phyloP scores from a whole-genome alignment of 768 basidiomycete species.

The Lactifluus piperatus region DNA sequence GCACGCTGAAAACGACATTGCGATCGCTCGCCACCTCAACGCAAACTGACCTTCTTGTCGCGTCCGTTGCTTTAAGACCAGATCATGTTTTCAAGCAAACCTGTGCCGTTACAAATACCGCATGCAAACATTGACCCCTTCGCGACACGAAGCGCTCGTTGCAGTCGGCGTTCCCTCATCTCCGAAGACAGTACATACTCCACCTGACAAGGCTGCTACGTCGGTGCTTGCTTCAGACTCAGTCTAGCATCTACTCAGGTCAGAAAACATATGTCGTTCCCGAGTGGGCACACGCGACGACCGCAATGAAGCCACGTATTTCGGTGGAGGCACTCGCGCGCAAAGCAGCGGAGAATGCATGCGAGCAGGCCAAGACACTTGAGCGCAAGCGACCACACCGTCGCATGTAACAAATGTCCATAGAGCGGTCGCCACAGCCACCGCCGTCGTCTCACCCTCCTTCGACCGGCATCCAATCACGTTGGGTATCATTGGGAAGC shows the following conservation, averaged over 20 bases:
- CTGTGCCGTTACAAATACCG: not conserved
- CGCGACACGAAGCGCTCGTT: constrained; percentile 15
- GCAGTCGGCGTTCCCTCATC: constrained; percentile 14
- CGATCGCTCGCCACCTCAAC: constrained; percentile 22
- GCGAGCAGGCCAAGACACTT: constrained; percentile 4
- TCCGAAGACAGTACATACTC: not conserved
- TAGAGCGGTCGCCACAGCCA: no score
- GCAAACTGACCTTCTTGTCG: constrained; percentile 14
- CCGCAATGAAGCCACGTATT: constrained; percentile 56
- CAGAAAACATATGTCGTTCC: constrained; percentile 48
- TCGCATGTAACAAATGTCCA: not conserved
- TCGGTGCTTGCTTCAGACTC: no score
- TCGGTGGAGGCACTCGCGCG: constrained; percentile 39
- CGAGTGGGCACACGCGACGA: constrained; percentile 62
- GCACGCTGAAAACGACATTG: constrained; percentile 37
- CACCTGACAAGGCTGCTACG: not conserved
- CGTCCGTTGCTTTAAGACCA: constrained; percentile 20
- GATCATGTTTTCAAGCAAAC: not conserved
- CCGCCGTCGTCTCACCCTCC: no score
- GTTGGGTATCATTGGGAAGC: not conserved
- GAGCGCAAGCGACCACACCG: constrained; percentile 9
- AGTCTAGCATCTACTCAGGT: constrained; percentile 18
- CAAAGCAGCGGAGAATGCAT: constrained; percentile 6
- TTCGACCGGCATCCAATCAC: not conserved
- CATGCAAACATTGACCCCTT: constrained; percentile 16